Conservation (phyloP, 352 stramenopile species). For the Phytopythium mirpurense region DNA sequence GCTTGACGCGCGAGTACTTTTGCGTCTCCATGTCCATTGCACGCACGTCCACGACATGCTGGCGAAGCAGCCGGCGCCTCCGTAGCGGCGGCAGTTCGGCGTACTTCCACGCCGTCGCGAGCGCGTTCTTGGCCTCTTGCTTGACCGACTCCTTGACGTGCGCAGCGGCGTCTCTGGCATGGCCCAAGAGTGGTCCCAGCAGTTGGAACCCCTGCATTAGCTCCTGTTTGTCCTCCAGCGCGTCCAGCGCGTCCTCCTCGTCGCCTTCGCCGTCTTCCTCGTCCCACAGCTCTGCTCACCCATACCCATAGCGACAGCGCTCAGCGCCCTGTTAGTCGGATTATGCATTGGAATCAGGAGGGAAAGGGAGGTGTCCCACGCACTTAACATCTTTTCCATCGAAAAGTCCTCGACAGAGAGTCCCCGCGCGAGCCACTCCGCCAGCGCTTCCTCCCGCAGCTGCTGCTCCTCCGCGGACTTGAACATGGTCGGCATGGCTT, state of each 20-base stretch:
- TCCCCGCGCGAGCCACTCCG: conserved; percentile 67
- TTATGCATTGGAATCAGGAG: too few relatives aligned
- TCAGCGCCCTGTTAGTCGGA: not conserved
- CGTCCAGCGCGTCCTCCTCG: conserved; percentile 33
- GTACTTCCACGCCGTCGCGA: conserved; percentile 40
- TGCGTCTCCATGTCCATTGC: conserved; percentile 54
- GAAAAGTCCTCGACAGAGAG: conserved; percentile 58
- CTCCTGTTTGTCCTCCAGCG: conserved; percentile 52
- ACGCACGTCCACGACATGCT: conserved; percentile 54
- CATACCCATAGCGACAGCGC: not conserved
- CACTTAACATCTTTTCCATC: conserved; percentile 75
- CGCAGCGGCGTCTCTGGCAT: conserved; percentile 35
- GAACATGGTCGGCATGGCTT: conserved; percentile 14
- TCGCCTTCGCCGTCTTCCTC: conserved; percentile 49
- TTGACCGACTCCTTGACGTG: conserved; percentile 32
- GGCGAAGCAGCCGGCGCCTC: conserved; percentile 42
- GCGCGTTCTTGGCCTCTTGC: conserved; percentile 33
- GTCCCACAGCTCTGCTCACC: conserved; percentile 49
- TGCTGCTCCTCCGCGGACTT: conserved; percentile 30
- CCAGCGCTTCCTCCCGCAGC: conserved; percentile 64
- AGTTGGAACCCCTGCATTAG: conserved; percentile 51
- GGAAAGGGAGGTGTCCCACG: too few relatives aligned
- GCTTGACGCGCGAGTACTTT: conserved; percentile 46
- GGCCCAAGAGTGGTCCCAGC: conserved; percentile 31
- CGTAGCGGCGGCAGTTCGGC: conserved; percentile 54